Evolutionary conservation across 352 stramenopile species (phyloP).

Genomic region (Phytophthora niederhauseri): DNA sequence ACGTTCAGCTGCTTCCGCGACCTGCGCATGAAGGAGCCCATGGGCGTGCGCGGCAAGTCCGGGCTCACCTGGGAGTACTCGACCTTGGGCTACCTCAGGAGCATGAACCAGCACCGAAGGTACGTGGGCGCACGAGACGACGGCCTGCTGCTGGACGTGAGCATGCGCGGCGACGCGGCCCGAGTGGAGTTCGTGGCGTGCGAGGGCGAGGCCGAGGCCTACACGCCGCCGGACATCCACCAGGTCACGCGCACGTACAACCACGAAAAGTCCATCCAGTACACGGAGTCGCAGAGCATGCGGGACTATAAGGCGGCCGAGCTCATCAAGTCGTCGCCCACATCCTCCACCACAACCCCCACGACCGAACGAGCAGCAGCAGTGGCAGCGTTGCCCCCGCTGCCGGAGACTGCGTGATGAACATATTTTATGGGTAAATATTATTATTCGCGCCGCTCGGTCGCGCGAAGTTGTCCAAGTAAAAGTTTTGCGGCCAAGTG

Average conservation of each 20-base stretch:
- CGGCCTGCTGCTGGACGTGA: slow-evolving; percentile 79
- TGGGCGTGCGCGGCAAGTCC: slow-evolving; percentile 59
- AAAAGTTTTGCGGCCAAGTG: not conserved
- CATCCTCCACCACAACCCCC: slow-evolving; percentile 29
- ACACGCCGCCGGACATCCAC: slow-evolving; percentile 73
- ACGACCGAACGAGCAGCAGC: slow-evolving; percentile 31
- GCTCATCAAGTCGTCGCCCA: slow-evolving; percentile 45
- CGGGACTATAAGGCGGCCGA: slow-evolving; percentile 70
- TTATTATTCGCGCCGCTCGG: not conserved
- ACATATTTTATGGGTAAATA: not conserved
- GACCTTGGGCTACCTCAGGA: slow-evolving; percentile 79
- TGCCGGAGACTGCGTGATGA: slow-evolving; percentile 24
- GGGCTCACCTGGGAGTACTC: slow-evolving; percentile 86
- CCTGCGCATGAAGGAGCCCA: slow-evolving; percentile 78
- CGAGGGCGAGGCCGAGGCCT: slow-evolving; percentile 41
- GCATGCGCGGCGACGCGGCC: slow-evolving; percentile 81
- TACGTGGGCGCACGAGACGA: slow-evolving; percentile 83
- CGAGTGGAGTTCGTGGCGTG: slow-evolving; percentile 82
- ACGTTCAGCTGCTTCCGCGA: slow-evolving; percentile 88
- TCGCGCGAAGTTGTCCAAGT: not conserved
- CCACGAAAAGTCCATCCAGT: slow-evolving; percentile 62
- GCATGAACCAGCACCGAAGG: slow-evolving; percentile 90
- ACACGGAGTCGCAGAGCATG: slow-evolving; percentile 82
- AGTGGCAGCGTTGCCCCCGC: slow-evolving; percentile 24
- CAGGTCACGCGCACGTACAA: slow-evolving; percentile 79